phyloP scores from a whole-genome alignment of 345 rosid species.

The Brassica juncea region DNA sequence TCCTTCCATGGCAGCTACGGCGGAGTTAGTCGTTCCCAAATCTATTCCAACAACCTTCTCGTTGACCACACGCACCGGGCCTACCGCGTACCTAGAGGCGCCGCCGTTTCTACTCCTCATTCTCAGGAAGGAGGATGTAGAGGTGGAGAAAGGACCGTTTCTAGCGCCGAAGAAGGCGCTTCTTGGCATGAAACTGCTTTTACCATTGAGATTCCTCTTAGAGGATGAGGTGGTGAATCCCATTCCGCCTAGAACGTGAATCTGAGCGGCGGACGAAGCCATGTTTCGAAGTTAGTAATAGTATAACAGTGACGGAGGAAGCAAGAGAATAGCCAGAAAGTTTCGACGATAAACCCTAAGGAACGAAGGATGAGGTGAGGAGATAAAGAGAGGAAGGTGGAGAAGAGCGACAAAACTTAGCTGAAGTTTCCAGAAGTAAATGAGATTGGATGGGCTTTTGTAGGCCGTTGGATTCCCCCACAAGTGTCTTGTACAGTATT shows the following conservation, averaged over 20 bases:
- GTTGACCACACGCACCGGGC: constrained; percentile 66
- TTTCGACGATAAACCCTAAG: neutral
- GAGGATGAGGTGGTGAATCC: constrained; percentile 43
- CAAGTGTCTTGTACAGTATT: no score
- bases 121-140: constrained; percentile 52
- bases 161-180: constrained; percentile 61
- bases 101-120: constrained; percentile 46
- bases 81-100: constrained; percentile 52
- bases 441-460: constrained; percentile 4
- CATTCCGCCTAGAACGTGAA: constrained; percentile 58
- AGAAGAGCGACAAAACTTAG: no score
- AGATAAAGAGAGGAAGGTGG: constrained; percentile 22
- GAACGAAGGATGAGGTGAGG: neutral
- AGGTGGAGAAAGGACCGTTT: constrained; percentile 30
- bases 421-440: constrained; percentile 26
- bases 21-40: constrained; percentile 94
- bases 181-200: constrained; percentile 26
- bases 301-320: neutral
- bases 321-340: neutral
- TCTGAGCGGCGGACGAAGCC: constrained; percentile 84
- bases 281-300: constrained; percentile 15
- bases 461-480: neutral
- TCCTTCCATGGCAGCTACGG: constrained; percentile 99
- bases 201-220: constrained; percentile 20
- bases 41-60: constrained; percentile 98